Percentiles rank a stretch among this genome's conserved stretches.
Evolutionary conservation across 2,329 filamentous ascomycete genomes (phyloP).

Genomic region (Akanthomyces lecanii): DNA sequence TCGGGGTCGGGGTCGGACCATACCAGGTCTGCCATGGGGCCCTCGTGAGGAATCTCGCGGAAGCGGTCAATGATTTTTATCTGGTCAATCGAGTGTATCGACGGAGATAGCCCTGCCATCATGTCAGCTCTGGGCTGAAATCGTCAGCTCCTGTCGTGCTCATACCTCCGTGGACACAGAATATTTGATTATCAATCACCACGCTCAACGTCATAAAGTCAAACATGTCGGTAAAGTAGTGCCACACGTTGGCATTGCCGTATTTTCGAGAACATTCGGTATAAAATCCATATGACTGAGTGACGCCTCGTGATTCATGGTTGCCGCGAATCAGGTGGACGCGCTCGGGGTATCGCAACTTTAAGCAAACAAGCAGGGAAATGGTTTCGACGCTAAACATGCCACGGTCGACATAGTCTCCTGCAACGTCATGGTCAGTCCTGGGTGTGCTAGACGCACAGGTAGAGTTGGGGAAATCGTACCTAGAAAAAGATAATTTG

Average conservation of each 20-base stretch:
- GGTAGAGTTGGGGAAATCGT: constrained; percentile 28
- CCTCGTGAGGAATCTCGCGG: constrained; percentile 96
- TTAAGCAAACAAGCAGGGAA: constrained; percentile 90
- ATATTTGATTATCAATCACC: constrained; percentile 98
- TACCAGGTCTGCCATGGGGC: constrained; percentile 98
- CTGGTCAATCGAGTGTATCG: constrained; percentile 97
- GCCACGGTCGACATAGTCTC: constrained; percentile 96
- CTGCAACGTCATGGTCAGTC: constrained; percentile 39
- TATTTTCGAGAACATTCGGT: constrained; percentile 99
- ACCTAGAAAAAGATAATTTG: constrained; percentile 99
- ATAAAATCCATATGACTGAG: constrained; percentile 98
- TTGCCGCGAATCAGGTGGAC: constrained; percentile 98
- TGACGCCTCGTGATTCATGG: constrained; percentile 98
- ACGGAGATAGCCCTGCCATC: constrained; percentile 66
- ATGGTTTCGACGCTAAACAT: constrained; percentile 99
- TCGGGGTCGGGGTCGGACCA: constrained; percentile 99
- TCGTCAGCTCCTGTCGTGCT: not conserved
- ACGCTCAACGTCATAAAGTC: constrained; percentile 97
- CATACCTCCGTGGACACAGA: constrained; percentile 89
- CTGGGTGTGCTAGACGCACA: not conserved
- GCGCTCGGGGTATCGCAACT: constrained; percentile 95
- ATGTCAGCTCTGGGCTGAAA: not conserved
- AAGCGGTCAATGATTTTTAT: constrained; percentile 99
- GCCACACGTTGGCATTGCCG: constrained; percentile 98
- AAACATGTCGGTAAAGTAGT: constrained; percentile 98